Percentiles rank a stretch among this genome's conserved stretches.
These are phyloP conservation scores for Lanzia echinophila DNA, from an alignment of 2,329 filamentous ascomycete species.

Conservation along the genomic window DNA sequence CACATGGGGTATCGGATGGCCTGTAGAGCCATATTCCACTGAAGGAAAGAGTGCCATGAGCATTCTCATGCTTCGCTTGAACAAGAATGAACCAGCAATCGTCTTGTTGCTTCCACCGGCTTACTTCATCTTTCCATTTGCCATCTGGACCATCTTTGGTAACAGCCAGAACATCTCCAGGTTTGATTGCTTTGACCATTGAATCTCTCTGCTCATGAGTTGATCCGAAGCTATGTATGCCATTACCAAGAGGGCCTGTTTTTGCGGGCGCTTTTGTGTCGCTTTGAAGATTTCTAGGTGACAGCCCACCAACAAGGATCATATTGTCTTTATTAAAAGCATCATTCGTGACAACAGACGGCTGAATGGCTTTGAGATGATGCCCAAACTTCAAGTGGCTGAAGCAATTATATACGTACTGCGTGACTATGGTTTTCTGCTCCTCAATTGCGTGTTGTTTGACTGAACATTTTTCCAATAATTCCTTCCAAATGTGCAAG, in stretches of 20 bases:
- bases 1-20: slow-evolving; percentile 64
- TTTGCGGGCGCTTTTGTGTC: no score
- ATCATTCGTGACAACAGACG: no score
- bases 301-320: neutral
- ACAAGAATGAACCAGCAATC: slow-evolving; percentile 67
- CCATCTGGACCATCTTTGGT: slow-evolving; percentile 40
- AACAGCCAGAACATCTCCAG: slow-evolving; percentile 45
- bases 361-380: slow-evolving; percentile 35
- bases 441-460: slow-evolving; percentile 21
- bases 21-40: slow-evolving; percentile 70
- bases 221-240: neutral
- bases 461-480: slow-evolving; percentile 29
- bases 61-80: slow-evolving; percentile 42
- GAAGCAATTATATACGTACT: slow-evolving; percentile 61
- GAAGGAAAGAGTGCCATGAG: slow-evolving; percentile 39
- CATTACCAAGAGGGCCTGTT: neutral
- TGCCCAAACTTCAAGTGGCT: slow-evolving; percentile 52
- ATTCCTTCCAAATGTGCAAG: slow-evolving; percentile 34
- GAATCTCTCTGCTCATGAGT: slow-evolving; percentile 12
- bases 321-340: neutral
- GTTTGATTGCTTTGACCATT: slow-evolving; percentile 42
- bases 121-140: slow-evolving; percentile 47
- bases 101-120: slow-evolving; percentile 37
- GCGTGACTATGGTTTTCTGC: slow-evolving; percentile 58
- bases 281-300: neutral